Conservation (phyloP, 2,329 filamentous ascomycete genomes). For the Colletotrichum cuscutae region DNA sequence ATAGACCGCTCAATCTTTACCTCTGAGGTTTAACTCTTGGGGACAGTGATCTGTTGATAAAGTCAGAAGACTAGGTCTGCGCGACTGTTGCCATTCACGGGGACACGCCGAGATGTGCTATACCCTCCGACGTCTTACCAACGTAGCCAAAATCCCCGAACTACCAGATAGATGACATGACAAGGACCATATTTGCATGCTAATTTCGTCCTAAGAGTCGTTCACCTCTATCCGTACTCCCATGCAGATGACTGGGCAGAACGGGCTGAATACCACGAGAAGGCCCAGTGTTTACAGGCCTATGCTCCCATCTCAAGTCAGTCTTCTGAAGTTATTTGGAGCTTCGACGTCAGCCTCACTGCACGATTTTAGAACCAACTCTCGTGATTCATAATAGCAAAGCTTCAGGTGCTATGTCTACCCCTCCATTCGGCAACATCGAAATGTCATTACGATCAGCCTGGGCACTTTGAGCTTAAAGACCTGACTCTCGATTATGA, state of each 20-base stretch:
- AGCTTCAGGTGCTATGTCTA: neutral
- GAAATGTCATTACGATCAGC: neutral
- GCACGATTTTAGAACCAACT: neutral
- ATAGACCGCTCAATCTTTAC: neutral
- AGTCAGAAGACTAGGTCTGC: neutral
- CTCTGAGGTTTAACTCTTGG: neutral
- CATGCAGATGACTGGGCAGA: neutral
- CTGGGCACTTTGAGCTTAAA: neutral
- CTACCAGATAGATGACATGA: neutral
- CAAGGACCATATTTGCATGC: neutral
- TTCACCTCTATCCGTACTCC: neutral
- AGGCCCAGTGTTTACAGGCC: neutral
- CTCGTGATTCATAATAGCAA: neutral
- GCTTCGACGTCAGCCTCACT: neutral
- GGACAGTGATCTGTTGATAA: neutral
- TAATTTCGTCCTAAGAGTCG: neutral
- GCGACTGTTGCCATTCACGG: neutral
- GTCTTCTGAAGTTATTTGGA: neutral
- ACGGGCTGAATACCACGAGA: neutral
- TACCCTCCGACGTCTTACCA: neutral
- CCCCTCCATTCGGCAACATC: neutral
- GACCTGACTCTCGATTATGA: neutral
- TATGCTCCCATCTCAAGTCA: neutral
- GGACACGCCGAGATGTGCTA: neutral
- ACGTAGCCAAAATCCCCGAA: neutral